phyloP scores from a whole-genome alignment of 2,329 filamentous ascomycete genomes.

The Ophiostoma sp. region DNA sequence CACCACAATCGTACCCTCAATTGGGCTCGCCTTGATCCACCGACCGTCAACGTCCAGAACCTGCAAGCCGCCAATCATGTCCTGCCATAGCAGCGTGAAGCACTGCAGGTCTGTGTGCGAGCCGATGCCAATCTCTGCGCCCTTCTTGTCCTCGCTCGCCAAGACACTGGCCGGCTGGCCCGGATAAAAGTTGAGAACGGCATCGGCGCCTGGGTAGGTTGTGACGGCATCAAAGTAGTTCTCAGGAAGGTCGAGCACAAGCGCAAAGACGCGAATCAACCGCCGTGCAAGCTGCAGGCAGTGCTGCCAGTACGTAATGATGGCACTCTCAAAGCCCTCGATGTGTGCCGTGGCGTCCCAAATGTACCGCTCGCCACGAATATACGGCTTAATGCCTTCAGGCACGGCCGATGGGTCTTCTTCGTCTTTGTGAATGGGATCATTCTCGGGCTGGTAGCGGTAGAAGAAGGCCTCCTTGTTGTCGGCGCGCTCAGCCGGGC shows the following conservation, averaged over 20 bases:
- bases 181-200: constrained; percentile 33
- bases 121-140: constrained; percentile 44
- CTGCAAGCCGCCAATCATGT: constrained; percentile 29
- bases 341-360: constrained; percentile 33
- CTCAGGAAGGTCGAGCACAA: constrained; percentile 32
- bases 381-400: neutral
- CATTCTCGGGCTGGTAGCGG: constrained; percentile 31
- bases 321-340: constrained; percentile 30
- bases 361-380: constrained; percentile 31
- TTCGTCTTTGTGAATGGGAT: constrained; percentile 25
- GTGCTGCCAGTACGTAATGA: constrained; percentile 33
- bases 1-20: constrained; percentile 50
- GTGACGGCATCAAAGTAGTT: constrained; percentile 45
- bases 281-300: constrained; percentile 30
- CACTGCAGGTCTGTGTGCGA: constrained; percentile 51
- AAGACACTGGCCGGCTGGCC: neutral
- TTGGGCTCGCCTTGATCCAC: constrained; percentile 46
- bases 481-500: constrained; percentile 30
- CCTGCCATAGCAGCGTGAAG: constrained; percentile 31
- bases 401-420: neutral
- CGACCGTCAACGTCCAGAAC: constrained; percentile 33
- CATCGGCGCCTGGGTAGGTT: constrained; percentile 38
- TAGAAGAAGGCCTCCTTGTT: constrained; percentile 33
- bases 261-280: constrained; percentile 32
- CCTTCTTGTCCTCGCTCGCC: neutral